These are phyloP conservation scores for Candida tetrigidarum DNA, from an alignment of 1,139 yeast species.

Conservation along the genomic window DNA sequence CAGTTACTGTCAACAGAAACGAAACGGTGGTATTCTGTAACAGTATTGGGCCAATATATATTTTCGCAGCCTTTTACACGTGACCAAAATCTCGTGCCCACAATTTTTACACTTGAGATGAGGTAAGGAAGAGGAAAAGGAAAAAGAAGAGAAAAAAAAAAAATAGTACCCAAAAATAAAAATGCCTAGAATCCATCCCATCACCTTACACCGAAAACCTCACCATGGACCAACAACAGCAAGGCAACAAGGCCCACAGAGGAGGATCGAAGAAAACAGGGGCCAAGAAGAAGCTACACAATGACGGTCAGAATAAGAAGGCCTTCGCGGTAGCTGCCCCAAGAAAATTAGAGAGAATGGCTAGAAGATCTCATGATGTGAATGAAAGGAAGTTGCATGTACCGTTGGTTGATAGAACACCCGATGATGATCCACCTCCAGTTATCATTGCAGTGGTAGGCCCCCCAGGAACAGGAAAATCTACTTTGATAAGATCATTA, in stretches of 20 bases:
- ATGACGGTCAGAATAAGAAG: conserved; percentile 90
- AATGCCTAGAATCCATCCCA: not conserved
- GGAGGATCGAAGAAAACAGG: conserved; percentile 60
- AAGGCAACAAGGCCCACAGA: conserved; percentile 63
- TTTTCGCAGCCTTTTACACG: not conserved
- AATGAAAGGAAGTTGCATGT: conserved; percentile 90
- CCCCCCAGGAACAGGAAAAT: conserved; percentile 98
- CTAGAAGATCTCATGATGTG: conserved; percentile 83
- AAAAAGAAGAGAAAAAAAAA: not conserved
- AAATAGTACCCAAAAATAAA: not conserved
- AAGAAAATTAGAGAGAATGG: conserved; percentile 82
- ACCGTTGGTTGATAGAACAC: conserved; percentile 97
- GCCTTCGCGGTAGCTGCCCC: conserved; percentile 97
- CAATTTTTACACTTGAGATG: too few relatives aligned
- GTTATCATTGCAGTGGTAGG: conserved; percentile 97
- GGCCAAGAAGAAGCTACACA: conserved; percentile 86
- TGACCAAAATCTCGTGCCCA: not conserved
- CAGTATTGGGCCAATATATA: too few relatives aligned
- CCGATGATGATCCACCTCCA: conserved; percentile 98
- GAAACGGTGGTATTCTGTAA: too few relatives aligned
- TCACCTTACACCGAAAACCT: not conserved
- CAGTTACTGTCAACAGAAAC: too few relatives aligned
- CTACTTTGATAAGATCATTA: conserved; percentile 88
- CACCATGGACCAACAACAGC: conserved; percentile 40
- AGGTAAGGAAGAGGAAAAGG: not conserved